Conservation (phyloP, 2,329 filamentous ascomycete genomes). For the Aureobasidium sp. region DNA sequence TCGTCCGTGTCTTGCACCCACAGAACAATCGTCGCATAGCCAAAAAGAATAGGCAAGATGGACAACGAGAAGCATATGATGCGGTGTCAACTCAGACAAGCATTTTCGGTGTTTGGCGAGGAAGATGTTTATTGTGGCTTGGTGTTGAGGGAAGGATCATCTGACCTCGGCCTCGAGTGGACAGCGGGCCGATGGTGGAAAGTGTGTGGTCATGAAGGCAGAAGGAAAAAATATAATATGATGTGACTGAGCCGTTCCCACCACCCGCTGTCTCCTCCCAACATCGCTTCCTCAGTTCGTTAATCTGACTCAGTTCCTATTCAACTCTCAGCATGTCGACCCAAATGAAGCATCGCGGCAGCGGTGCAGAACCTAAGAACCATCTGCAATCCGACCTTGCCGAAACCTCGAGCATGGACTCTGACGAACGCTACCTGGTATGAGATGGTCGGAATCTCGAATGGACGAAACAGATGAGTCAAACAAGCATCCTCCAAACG, state of each 20-base stretch:
- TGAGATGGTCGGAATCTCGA: conserved; percentile 18
- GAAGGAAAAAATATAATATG: conserved; percentile 11
- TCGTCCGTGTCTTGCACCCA: neutral
- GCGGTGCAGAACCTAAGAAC: conserved; percentile 22
- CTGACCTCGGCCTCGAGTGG: neutral
- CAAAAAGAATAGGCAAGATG: too few relatives aligned
- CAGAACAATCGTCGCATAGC: neutral
- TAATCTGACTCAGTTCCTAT: neutral
- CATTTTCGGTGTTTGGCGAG: neutral
- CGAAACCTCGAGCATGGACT: conserved; percentile 26
- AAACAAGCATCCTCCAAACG: conserved; percentile 15
- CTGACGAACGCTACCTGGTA: conserved; percentile 31
- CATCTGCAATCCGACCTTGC: conserved; percentile 28
- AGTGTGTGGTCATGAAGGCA: neutral
- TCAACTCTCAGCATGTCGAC: neutral
- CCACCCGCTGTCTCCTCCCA: neutral
- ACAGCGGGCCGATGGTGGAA: conserved; percentile 4
- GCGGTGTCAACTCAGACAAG: neutral
- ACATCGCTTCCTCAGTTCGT: neutral
- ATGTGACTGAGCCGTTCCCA: conserved; percentile 6
- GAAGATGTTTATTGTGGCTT: conserved; percentile 7
- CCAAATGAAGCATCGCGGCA: conserved; percentile 13
- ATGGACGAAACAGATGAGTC: conserved; percentile 15
- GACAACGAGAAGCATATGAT: neutral
- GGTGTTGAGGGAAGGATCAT: conserved; percentile 1